A percentile compares a stretch with the other conserved stretches of the same genome.
phyloP scores from a whole-genome alignment of 2,329 filamentous ascomycete species.

The Bimuria novae-zelandiae region DNA sequence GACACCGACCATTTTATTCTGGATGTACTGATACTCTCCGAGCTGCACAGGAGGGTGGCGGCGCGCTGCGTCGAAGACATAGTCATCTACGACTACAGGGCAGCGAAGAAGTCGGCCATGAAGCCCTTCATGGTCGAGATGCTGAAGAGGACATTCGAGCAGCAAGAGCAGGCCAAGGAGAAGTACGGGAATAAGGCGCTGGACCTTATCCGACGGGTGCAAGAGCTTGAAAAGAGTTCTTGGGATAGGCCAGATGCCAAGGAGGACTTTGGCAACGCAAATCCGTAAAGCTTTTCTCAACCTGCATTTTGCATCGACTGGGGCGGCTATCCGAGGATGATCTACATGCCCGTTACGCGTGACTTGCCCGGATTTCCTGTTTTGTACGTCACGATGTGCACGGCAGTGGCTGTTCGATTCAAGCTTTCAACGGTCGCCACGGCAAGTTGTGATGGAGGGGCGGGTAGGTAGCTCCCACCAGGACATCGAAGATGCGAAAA shows the following conservation, averaged over 20 bases:
- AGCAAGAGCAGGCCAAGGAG: conserved; percentile 64
- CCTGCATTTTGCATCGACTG: conserved; percentile 8
- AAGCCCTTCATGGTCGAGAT: conserved; percentile 65
- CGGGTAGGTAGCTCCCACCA: too few species aligned
- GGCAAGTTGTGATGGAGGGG: conserved; percentile 26
- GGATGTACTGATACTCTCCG: conserved; percentile 72
- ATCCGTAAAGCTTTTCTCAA: conserved; percentile 19
- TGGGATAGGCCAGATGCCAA: conserved; percentile 75
- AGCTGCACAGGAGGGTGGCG: conserved; percentile 71
- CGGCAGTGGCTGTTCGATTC: conserved; percentile 31
- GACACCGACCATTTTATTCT: conserved; percentile 61
- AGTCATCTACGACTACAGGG: conserved; percentile 75
- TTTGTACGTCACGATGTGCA: conserved; percentile 20
- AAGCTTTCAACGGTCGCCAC: conserved; percentile 34
- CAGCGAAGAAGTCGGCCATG: conserved; percentile 61
- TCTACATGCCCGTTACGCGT: conserved; percentile 45
- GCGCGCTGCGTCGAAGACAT: conserved; percentile 79
- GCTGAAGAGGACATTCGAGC: conserved; percentile 62
- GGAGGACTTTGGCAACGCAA: conserved; percentile 62
- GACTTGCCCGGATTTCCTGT: conserved; percentile 33
- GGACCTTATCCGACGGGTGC: conserved; percentile 54
- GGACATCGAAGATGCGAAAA: conserved; percentile 1
- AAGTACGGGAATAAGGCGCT: conserved; percentile 59
- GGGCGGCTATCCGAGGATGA: conserved; percentile 14
- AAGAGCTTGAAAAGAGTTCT: conserved; percentile 69